These are phyloP conservation scores for Cyclotella baltica DNA, from an alignment of 108 stramenopile genomes.

Conservation along the genomic window DNA sequence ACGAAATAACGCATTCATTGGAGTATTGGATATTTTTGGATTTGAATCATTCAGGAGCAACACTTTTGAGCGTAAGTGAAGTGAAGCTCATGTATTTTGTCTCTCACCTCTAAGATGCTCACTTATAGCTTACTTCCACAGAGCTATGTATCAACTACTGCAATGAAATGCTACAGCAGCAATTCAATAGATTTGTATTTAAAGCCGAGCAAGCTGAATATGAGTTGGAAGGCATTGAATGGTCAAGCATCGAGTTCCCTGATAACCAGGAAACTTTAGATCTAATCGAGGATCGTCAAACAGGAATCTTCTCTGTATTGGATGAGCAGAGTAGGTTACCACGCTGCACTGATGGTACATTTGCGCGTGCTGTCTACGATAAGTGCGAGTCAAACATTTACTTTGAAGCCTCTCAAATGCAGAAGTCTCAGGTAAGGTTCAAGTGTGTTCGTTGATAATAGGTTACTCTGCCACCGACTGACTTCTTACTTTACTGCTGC, in stretches of 20 bases:
- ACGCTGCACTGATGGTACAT: slow-evolving; percentile 64
- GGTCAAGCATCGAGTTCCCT: slow-evolving; percentile 91
- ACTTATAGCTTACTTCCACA: background rate
- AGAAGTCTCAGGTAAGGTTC: slow-evolving; percentile 57
- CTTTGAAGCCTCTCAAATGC: slow-evolving; percentile 62
- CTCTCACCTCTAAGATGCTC: too few relatives aligned
- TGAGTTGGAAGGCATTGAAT: slow-evolving; percentile 84
- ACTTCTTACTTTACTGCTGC: too few relatives aligned
- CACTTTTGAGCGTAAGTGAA: slow-evolving; percentile 80
- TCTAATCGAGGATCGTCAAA: slow-evolving; percentile 83
- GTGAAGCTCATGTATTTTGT: too few relatives aligned
- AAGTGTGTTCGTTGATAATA: slow-evolving; percentile 73
- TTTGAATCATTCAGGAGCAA: slow-evolving; percentile 96
- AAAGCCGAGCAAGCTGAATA: slow-evolving; percentile 91
- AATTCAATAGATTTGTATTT: slow-evolving; percentile 93
- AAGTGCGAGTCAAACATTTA: slow-evolving; percentile 67
- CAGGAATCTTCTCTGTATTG: slow-evolving; percentile 78
- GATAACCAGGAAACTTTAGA: slow-evolving; percentile 94
- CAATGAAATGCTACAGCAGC: slow-evolving; percentile 94
- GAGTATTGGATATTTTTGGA: slow-evolving; percentile 99
- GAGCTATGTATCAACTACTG: slow-evolving; percentile 98
- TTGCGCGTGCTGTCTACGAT: slow-evolving; percentile 71
- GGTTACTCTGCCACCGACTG: slow-evolving; percentile 92
- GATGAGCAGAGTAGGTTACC: slow-evolving; percentile 84
- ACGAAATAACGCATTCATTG: slow-evolving; percentile 77